Evolutionary conservation across 1,284 basidiomycete species (phyloP).

Genomic region (Trametes pubescens): DNA sequence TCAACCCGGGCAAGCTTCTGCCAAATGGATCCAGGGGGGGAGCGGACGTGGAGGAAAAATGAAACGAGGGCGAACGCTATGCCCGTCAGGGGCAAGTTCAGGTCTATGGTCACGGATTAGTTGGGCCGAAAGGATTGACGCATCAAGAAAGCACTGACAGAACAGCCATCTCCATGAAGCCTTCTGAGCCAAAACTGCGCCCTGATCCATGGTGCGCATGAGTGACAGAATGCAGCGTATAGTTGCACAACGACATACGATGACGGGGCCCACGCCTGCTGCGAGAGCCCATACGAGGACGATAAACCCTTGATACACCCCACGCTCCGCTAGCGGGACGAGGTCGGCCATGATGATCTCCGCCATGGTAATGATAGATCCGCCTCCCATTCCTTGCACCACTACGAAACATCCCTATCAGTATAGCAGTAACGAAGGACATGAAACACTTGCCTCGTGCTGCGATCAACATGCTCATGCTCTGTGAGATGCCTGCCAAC

Average conservation of each 20-base stretch:
- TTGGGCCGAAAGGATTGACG: too few species aligned
- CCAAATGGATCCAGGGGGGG: conserved; percentile 37
- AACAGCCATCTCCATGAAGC: conserved; percentile 41
- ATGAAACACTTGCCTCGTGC: conserved; percentile 23
- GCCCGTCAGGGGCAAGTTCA: conserved; percentile 49
- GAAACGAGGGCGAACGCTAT: conserved; percentile 45
- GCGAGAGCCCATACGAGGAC: conserved; percentile 46
- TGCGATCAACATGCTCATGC: conserved; percentile 54
- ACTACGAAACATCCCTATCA: conserved; percentile 22
- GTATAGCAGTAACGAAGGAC: not conserved
- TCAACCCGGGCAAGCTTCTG: conserved; percentile 38
- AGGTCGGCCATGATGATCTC: conserved; percentile 49
- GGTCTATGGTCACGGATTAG: conserved; percentile 27
- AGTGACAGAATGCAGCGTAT: too few species aligned
- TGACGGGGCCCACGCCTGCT: conserved; percentile 43
- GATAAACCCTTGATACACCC: conserved; percentile 46
- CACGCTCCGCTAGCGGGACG: conserved; percentile 47
- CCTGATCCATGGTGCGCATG: not conserved
- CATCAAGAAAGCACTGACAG: conserved; percentile 29
- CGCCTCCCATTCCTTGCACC: conserved; percentile 51
- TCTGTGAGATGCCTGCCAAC: conserved; percentile 51
- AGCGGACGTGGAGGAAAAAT: conserved; percentile 42
- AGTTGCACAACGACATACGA: conserved; percentile 34
- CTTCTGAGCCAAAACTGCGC: conserved; percentile 7
- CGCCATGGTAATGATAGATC: conserved; percentile 45